phyloP scores from a whole-genome alignment of 257 asterid species.

The Fraxinus cuspidata region DNA sequence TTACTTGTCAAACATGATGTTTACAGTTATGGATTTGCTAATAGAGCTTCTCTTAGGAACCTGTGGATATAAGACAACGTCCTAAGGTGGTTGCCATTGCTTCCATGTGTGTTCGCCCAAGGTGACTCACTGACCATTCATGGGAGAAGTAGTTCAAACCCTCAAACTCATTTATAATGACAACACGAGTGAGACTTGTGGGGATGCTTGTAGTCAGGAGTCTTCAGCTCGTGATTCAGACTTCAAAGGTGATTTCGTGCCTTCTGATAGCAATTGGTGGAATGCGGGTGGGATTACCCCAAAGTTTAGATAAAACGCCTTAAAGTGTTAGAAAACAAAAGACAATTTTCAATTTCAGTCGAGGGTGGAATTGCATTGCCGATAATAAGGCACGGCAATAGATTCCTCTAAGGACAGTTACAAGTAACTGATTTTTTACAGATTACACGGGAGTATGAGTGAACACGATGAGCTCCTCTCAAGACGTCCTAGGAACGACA shows the following conservation, averaged over 20 bases:
- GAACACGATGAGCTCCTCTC: conserved; percentile 63
- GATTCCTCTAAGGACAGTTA: conserved; percentile 71
- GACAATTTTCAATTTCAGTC: conserved; percentile 55
- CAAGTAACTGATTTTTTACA: conserved; percentile 65
- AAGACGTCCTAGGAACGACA: conserved; percentile 60
- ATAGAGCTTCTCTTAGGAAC: conserved; percentile 85
- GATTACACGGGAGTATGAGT: conserved; percentile 78
- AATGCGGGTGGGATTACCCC: conserved; percentile 75
- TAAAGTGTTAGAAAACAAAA: conserved; percentile 69
- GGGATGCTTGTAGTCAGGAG: conserved; percentile 75
- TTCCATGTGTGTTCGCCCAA: conserved; percentile 95
- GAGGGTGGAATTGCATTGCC: conserved; percentile 53
- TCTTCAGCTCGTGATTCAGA: conserved; percentile 82
- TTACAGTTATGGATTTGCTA: conserved; percentile 84
- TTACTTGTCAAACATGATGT: conserved; percentile 93
- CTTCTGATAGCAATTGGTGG: conserved; percentile 97
- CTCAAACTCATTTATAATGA: conserved; percentile 90
- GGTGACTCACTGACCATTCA: conserved; percentile 92
- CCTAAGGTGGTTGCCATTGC: conserved; percentile 61
- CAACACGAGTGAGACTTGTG: conserved; percentile 74
- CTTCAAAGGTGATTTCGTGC: conserved; percentile 63
- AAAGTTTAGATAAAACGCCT: conserved; percentile 50
- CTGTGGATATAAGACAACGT: conserved; percentile 85
- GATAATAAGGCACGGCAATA: conserved; percentile 59
- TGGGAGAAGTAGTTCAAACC: conserved; percentile 98